A percentile compares a stretch with the other conserved stretches of the same genome.
These are phyloP conservation scores for Herpetomonas muscarum DNA, from an alignment of 208 protist species.

Conservation along the genomic window DNA sequence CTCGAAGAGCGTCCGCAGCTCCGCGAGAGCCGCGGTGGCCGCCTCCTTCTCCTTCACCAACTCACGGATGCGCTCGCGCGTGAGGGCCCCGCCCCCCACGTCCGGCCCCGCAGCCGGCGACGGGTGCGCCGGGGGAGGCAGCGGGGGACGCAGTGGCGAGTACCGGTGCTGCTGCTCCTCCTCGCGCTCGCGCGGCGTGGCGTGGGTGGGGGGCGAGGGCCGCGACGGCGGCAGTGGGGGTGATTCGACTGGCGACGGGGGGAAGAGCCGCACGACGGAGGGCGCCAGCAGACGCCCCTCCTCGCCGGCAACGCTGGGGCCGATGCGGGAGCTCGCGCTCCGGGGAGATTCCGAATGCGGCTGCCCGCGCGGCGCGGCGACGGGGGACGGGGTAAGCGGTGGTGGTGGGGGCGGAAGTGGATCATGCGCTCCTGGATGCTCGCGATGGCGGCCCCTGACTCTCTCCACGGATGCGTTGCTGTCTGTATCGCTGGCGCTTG, in stretches of 20 bases:
- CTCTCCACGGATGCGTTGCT: too few species aligned
- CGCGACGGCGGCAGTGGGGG: neutral
- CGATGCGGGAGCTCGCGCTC: too few species aligned
- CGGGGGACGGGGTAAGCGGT: too few species aligned
- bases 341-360: too few species aligned
- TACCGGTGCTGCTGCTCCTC: neutral
- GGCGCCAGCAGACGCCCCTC: too few species aligned
- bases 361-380: too few species aligned
- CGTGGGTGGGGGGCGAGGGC: neutral
- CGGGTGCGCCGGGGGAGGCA: neutral
- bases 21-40: slow-evolving; percentile 19
- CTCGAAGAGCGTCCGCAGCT: slow-evolving; percentile 42
- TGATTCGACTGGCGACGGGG: neutral
- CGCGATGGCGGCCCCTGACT: too few species aligned
- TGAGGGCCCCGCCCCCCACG: neutral
- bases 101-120: slow-evolving; percentile 3
- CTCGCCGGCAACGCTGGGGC: too few species aligned
- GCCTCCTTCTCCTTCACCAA: slow-evolving; percentile 33
- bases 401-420: too few species aligned
- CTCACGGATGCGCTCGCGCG: slow-evolving; percentile 15
- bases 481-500: too few species aligned
- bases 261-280: neutral
- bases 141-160: neutral
- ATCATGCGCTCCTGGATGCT: too few species aligned
- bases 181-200: neutral